A percentile compares a stretch with the other conserved stretches of the same genome.
These are phyloP conservation scores for Aspergillus hancockii DNA, from an alignment of 495 filamentous ascomycete genomes.

Conservation along the genomic window DNA sequence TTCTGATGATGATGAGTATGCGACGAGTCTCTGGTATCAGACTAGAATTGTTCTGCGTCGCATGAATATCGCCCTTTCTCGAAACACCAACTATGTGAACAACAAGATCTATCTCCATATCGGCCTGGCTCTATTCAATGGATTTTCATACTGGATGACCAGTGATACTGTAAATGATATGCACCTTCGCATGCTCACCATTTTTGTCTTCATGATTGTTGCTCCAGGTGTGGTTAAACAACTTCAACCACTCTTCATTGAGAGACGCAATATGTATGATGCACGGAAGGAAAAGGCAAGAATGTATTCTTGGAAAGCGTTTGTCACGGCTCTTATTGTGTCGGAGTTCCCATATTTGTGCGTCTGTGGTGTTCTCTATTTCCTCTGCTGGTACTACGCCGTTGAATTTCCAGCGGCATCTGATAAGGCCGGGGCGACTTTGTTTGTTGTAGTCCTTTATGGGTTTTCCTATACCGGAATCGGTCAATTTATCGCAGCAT, in stretches of 20 bases:
- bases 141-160: slow-evolving; percentile 45
- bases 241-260: slow-evolving; percentile 55
- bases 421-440: slow-evolving; percentile 54
- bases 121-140: slow-evolving; percentile 39
- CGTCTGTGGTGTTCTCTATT: slow-evolving; percentile 51
- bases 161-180: slow-evolving; percentile 30
- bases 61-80: slow-evolving; percentile 60
- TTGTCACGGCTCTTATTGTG: slow-evolving; percentile 49
- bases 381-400: slow-evolving; percentile 55
- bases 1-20: slow-evolving; percentile 52
- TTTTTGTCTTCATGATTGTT: slow-evolving; percentile 55
- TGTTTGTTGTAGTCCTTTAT: slow-evolving; percentile 57
- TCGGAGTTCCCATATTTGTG: slow-evolving; percentile 56
- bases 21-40: slow-evolving; percentile 58
- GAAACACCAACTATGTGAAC: slow-evolving; percentile 64
- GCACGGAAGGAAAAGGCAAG: slow-evolving; percentile 52
- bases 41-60: slow-evolving; percentile 57
- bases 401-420: slow-evolving; percentile 34
- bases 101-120: slow-evolving; percentile 55
- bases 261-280: slow-evolving; percentile 54
- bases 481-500: slow-evolving; percentile 61
- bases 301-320: slow-evolving; percentile 58
- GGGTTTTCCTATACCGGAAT: slow-evolving; percentile 59
- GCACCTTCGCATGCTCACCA: slow-evolving; percentile 41
- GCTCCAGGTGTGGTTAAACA: slow-evolving; percentile 51